phyloP scores from a whole-genome alignment of 140 eudicot genomes.

The Cichorium intybus region DNA sequence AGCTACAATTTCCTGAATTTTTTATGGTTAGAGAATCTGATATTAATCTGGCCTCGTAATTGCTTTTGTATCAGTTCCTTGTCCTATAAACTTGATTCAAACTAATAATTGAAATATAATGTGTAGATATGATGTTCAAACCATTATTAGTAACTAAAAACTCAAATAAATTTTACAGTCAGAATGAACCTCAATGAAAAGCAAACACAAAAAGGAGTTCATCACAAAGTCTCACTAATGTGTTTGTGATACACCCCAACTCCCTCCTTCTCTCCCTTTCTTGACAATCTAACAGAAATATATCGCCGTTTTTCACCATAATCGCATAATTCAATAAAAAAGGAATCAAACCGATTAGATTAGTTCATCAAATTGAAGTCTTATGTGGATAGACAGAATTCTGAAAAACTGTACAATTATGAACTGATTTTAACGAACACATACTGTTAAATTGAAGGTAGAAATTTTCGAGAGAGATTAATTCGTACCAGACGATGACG shows the following conservation, averaged over 20 bases:
- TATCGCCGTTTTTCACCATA: background rate
- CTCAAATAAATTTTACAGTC: background rate
- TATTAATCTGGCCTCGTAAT: background rate
- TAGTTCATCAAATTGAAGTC: background rate
- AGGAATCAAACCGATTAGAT: constrained; percentile 2
- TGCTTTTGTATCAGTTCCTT: background rate
- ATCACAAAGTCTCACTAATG: background rate
- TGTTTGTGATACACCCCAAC: background rate
- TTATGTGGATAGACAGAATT: background rate
- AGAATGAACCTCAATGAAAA: too few relatives aligned
- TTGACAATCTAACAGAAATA: background rate
- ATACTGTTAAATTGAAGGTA: constrained; percentile 3
- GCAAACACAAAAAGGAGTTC: background rate
- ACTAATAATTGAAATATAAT: background rate
- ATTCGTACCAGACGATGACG: constrained; percentile 20
- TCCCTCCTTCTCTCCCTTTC: background rate
- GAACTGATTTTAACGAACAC: background rate
- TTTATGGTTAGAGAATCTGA: too few relatives aligned
- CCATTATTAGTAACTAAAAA: background rate
- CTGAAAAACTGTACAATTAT: background rate
- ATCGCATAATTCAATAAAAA: background rate
- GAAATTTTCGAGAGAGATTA: background rate
- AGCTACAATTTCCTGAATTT: too few relatives aligned
- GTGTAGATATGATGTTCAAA: background rate
- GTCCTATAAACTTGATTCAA: background rate